Evolutionary conservation across 129 eudicot species (phyloP).

Genomic region (Mikania micrantha): DNA sequence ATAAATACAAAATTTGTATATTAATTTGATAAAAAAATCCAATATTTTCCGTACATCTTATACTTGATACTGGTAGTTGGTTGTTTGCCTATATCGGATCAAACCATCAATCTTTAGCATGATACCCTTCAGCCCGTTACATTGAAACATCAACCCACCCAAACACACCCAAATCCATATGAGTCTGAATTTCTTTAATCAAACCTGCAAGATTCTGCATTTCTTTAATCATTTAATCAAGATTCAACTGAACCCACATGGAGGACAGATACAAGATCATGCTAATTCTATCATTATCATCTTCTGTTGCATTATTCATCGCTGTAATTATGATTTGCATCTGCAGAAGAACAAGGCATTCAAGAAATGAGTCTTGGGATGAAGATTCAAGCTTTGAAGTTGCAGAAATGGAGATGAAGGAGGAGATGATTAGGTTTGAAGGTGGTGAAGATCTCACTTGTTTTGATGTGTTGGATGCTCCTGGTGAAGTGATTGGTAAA

Average conservation of each 20-base stretch:
- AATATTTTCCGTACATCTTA: not conserved
- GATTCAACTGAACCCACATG: constrained; percentile 30
- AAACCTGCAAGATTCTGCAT: not conserved
- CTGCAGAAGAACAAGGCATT: constrained; percentile 28
- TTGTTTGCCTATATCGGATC: too few relatives aligned
- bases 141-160: too few relatives aligned
- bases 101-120: too few relatives aligned
- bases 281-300: constrained; percentile 30
- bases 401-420: constrained; percentile 41
- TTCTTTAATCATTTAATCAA: not conserved
- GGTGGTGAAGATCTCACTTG: constrained; percentile 81
- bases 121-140: too few relatives aligned
- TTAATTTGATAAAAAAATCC: not conserved
- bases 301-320: constrained; percentile 18
- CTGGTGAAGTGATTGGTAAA: constrained; percentile 85
- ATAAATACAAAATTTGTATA: not conserved
- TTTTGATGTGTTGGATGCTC: too few relatives aligned
- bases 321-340: constrained; percentile 30
- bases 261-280: constrained; percentile 40
- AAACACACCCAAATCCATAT: too few relatives aligned
- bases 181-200: too few relatives aligned
- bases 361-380: constrained; percentile 28
- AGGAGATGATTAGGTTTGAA: constrained; percentile 59
- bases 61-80: too few relatives aligned
- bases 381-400: constrained; percentile 43